phyloP scores from a whole-genome alignment of 2,329 filamentous ascomycete genomes.

The Paradendryphiella salina region DNA sequence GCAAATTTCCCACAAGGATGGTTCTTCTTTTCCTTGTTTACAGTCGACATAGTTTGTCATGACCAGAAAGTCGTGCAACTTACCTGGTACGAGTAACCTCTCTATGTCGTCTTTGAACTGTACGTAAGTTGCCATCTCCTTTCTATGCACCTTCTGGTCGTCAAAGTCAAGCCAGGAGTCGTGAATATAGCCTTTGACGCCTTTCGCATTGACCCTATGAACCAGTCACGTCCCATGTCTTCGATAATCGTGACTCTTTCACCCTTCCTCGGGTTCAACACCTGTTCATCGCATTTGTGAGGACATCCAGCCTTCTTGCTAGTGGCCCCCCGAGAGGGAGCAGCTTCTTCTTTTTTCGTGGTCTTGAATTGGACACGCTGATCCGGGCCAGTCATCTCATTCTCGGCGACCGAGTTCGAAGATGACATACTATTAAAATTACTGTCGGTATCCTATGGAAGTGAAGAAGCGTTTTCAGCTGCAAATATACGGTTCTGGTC shows the following conservation, averaged over 20 bases:
- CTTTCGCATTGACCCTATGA: conserved; percentile 19
- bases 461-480: background rate
- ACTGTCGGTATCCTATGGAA: background rate
- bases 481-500: background rate
- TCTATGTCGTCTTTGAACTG: conserved; percentile 24
- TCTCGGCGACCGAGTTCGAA: background rate
- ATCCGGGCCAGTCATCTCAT: background rate
- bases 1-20: conserved; percentile 29
- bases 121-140: conserved; percentile 22
- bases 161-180: conserved; percentile 31
- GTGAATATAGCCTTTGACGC: conserved; percentile 30
- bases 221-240: conserved; percentile 33
- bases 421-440: no score
- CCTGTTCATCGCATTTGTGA: conserved; percentile 30
- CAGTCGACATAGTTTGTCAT: conserved; percentile 31
- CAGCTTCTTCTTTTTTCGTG: conserved; percentile 1
- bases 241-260: conserved; percentile 30
- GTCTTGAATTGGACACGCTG: conserved; percentile 1
- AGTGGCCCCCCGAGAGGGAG: conserved; percentile 22
- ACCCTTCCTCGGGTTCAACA: conserved; percentile 29
- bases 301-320: conserved; percentile 29
- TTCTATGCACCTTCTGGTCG: conserved; percentile 11
- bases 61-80: conserved; percentile 24
- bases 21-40: conserved; percentile 21
- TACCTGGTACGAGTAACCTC: conserved; percentile 20